A percentile compares a stretch with the other conserved stretches of the same genome.
Conservation (phyloP, 306 rosid species). For the Trifolium dubium region DNA sequence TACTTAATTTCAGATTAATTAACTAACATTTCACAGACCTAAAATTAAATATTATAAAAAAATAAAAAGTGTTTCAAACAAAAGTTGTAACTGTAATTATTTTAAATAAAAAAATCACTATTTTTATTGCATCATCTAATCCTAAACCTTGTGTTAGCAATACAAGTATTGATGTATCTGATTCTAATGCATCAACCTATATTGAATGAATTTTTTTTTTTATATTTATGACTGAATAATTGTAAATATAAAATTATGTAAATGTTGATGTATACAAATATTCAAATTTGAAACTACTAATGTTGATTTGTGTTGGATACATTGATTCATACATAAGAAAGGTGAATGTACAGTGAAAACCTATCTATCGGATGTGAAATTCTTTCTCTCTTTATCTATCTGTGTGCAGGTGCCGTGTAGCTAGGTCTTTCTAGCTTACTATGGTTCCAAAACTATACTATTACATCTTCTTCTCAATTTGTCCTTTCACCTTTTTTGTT, state of each 20-base stretch:
- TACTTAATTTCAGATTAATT: background rate
- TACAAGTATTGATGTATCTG: no score
- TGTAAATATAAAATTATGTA: no score
- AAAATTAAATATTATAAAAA: no score
- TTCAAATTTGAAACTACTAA: background rate
- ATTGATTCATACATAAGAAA: constrained; percentile 57
- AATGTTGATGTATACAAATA: background rate
- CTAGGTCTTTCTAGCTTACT: constrained; percentile 35
- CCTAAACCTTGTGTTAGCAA: no score
- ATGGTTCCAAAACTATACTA: constrained; percentile 40
- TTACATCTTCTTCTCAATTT: background rate
- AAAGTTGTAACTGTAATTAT: no score
- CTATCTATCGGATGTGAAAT: constrained; percentile 57
- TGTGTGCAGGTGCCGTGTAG: constrained; percentile 18
- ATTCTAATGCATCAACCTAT: no score
- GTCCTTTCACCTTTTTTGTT: background rate
- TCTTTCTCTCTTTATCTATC: constrained; percentile 46
- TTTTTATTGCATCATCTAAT: no score
- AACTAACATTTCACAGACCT: background rate
- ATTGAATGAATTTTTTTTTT: no score
- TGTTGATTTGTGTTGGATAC: constrained; percentile 54
- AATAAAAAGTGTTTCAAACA: no score
- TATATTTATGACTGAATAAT: no score
- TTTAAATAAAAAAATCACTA: no score
- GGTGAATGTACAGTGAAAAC: constrained; percentile 52